Evolutionary conservation across 306 rosid genomes (phyloP).

Genomic region (Alnus rubra): DNA sequence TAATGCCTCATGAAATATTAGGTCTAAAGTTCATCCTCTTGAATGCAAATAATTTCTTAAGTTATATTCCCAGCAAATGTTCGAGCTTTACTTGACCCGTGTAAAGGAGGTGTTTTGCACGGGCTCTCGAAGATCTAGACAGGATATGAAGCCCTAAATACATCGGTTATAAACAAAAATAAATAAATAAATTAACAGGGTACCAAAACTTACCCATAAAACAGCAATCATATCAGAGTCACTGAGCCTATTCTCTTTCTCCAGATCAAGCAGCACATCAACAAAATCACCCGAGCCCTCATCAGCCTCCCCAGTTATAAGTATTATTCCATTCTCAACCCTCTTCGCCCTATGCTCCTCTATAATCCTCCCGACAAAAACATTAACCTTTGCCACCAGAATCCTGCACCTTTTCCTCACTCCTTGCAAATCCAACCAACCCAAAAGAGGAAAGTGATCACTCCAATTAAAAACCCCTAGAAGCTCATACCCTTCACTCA

Average conservation of each 20-base stretch:
- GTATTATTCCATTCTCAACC: not conserved
- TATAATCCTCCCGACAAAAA: slow-evolving; percentile 61
- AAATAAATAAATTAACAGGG: too few relatives aligned
- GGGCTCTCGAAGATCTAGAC: too few relatives aligned
- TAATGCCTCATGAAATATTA: too few relatives aligned
- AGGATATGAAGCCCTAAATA: too few relatives aligned
- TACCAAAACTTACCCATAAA: slow-evolving; percentile 57
- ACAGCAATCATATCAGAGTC: slow-evolving; percentile 85
- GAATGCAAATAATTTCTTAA: too few relatives aligned
- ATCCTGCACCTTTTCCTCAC: slow-evolving; percentile 63
- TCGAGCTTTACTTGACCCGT: too few relatives aligned
- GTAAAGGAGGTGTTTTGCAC: too few relatives aligned
- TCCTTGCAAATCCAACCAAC: slow-evolving; percentile 68
- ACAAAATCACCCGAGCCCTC: slow-evolving; percentile 53
- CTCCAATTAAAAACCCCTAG: slow-evolving; percentile 77
- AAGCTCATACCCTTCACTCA: slow-evolving; percentile 74
- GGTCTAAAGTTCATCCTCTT: too few relatives aligned
- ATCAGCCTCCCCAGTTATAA: too few relatives aligned
- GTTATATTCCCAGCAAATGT: too few relatives aligned
- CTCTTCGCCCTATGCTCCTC: slow-evolving; percentile 53
- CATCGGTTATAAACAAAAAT: too few relatives aligned
- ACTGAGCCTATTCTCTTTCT: slow-evolving; percentile 48
- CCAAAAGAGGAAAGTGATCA: slow-evolving; percentile 68
- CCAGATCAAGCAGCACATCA: slow-evolving; percentile 77
- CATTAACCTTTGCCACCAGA: slow-evolving; percentile 54